phyloP scores from a whole-genome alignment of 441 rosid genomes.

The Eutrema salsugineum region DNA sequence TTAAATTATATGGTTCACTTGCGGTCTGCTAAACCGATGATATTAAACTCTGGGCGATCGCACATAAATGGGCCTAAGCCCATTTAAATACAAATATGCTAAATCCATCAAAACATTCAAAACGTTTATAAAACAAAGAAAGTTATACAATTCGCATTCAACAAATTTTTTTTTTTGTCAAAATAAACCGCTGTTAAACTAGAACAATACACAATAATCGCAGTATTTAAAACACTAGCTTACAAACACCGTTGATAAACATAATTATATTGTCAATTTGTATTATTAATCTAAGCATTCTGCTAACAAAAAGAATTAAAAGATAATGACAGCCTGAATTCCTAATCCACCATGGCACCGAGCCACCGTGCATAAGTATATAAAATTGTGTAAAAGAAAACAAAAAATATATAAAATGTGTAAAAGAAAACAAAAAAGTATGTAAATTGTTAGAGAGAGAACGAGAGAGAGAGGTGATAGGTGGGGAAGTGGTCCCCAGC shows the following conservation, averaged over 20 bases:
- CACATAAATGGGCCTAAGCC: not conserved
- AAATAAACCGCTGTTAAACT: not conserved
- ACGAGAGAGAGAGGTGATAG: not conserved
- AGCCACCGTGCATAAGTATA: not conserved
- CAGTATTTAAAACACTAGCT: too few relatives aligned
- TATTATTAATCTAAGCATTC: not conserved
- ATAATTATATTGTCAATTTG: not conserved
- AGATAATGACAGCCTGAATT: not conserved
- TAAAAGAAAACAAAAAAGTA: too few relatives aligned
- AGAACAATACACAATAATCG: not conserved
- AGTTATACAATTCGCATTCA: too few relatives aligned
- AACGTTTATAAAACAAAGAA: not conserved
- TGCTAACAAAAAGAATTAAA: not conserved
- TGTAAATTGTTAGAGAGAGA: too few relatives aligned
- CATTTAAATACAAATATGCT: not conserved
- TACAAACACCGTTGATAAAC: not conserved
- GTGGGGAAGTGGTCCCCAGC: conserved; percentile 35
- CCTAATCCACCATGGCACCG: conserved; percentile 3
- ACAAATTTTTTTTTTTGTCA: too few relatives aligned
- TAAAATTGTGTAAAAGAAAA: not conserved
- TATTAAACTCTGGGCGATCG: not conserved
- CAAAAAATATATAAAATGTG: too few relatives aligned
- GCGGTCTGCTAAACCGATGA: not conserved
- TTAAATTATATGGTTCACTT: conserved; percentile 2
- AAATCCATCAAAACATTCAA: not conserved